These are phyloP conservation scores for Tuber aestivum DNA, from an alignment of 495 filamentous ascomycete species.

Conservation along the genomic window DNA sequence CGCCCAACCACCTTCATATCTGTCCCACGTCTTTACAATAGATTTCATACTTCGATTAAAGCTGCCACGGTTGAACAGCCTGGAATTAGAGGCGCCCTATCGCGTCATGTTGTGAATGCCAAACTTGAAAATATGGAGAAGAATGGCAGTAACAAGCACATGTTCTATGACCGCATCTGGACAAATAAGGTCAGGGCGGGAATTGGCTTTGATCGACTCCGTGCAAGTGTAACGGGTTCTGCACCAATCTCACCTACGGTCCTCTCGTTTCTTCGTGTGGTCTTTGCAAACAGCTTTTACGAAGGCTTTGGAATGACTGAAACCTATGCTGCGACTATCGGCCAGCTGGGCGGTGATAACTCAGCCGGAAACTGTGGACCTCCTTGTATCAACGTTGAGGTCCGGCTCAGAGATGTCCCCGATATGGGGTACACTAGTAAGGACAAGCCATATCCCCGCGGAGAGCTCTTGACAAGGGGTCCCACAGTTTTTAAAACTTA, in stretches of 20 bases:
- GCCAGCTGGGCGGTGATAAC: conserved; percentile 64
- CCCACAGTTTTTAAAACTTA: conserved; percentile 74
- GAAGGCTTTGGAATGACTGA: conserved; percentile 96
- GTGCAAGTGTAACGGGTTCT: conserved; percentile 76
- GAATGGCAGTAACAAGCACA: conserved; percentile 72
- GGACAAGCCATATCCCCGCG: conserved; percentile 88
- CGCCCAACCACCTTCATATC: conserved; percentile 78
- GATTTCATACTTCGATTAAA: conserved; percentile 77
- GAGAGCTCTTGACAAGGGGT: conserved; percentile 81
- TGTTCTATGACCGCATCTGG: conserved; percentile 89
- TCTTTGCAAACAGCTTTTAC: conserved; percentile 68
- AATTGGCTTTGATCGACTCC: conserved; percentile 69
- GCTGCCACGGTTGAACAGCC: conserved; percentile 68
- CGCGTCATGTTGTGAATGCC: conserved; percentile 66
- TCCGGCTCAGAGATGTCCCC: conserved; percentile 77
- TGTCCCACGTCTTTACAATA: conserved; percentile 86
- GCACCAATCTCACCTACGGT: conserved; percentile 84
- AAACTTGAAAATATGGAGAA: conserved; percentile 75
- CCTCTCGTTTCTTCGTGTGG: conserved; percentile 80
- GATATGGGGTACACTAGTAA: conserved; percentile 91
- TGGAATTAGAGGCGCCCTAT: conserved; percentile 76
- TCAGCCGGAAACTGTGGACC: conserved; percentile 75
- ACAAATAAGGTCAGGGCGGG: conserved; percentile 76
- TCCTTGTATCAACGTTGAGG: conserved; percentile 60
- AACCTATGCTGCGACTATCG: conserved; percentile 73